Percentiles rank a stretch among this genome's conserved stretches.
Conservation (phyloP, 2,329 filamentous ascomycete genomes). For the Pseudophaeomoniella oleicola region DNA sequence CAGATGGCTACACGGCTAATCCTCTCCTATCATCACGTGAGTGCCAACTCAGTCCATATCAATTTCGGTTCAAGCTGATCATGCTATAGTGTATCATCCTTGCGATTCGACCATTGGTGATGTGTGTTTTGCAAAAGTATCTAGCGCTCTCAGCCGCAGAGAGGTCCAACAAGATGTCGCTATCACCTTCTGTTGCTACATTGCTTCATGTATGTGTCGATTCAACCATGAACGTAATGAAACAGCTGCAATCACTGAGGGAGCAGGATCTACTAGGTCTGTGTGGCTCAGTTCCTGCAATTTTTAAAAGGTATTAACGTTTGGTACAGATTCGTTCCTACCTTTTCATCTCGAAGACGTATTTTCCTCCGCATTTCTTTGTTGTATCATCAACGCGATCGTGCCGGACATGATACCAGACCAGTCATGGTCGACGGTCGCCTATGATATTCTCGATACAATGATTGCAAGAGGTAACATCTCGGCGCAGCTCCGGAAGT, state of each 20-base stretch:
- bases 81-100: slow-evolving; percentile 23
- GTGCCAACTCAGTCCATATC: not conserved
- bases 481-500: slow-evolving; percentile 28
- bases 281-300: not conserved
- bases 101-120: slow-evolving; percentile 26
- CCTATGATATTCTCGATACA: slow-evolving; percentile 30
- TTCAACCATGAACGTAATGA: slow-evolving; percentile 27
- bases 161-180: slow-evolving; percentile 12
- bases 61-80: not conserved
- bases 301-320: slow-evolving; percentile 1
- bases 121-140: slow-evolving; percentile 26
- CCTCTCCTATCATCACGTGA: not conserved
- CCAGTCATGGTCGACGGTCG: slow-evolving; percentile 25
- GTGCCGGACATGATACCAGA: slow-evolving; percentile 21
- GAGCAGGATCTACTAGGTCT: slow-evolving; percentile 33
- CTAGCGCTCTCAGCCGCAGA: slow-evolving; percentile 15
- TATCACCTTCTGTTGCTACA: slow-evolving; percentile 22
- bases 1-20: slow-evolving; percentile 24
- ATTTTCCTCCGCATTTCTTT: slow-evolving; percentile 28
- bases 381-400: slow-evolving; percentile 24
- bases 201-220: slow-evolving; percentile 28
- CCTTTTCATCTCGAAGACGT: slow-evolving; percentile 33
- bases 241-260: slow-evolving; percentile 28
- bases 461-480: slow-evolving; percentile 32
- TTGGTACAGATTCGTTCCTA: slow-evolving; percentile 29